Evolutionary conservation across 768 basidiomycete species (phyloP), one percentile per base, ranked within the genome.

Genomic region (Mycena leptocephala): DNA sequence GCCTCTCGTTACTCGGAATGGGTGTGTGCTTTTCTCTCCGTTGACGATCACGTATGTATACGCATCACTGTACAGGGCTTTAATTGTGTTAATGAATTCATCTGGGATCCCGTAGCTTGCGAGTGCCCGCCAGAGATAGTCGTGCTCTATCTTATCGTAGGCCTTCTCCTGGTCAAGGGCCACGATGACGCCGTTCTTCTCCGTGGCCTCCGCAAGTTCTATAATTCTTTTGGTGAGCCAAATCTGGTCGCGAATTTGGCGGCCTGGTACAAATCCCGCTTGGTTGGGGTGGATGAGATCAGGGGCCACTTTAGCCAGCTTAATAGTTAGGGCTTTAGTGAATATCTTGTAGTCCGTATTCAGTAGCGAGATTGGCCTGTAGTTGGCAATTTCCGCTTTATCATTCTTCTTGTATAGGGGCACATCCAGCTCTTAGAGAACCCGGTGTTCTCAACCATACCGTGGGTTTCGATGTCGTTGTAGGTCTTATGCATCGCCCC

Each of bases 391-490:
- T 13, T 77, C 41, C 0, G 32, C 59, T 0, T n/a, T 8, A 24
- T 82, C 81, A 32, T 81, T 84, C 41, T 85, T 85, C 48, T 87
- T 86, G 55, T 83, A 85, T 0, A 86, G 20, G 81, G 82, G 62
- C 78, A 70, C 75, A 80, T 78, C 80, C 80, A 80, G 51, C 85
- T 84, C 1, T 72, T 33, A 0, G 81, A 30, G 46, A 82, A 87
- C 4, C 3, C 1, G 0, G 76, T 74, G 0, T 20, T 1, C 0
- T 11, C 6, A 7, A 24, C 68, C 0, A 81, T 18, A 0, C 83
- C 73, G 24, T 68, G 43, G 28, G 41, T 51, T 41, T 74, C 66
- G 41, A 74, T 74, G 46, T 74, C 66, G 2, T 79, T 79, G n/a
- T 56, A 81, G 0, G 81, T 53, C 0, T 0, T 32, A 0, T 33